phyloP scores from a whole-genome alignment of 768 basidiomycete genomes.

The Phlegmacium glaucopus region DNA sequence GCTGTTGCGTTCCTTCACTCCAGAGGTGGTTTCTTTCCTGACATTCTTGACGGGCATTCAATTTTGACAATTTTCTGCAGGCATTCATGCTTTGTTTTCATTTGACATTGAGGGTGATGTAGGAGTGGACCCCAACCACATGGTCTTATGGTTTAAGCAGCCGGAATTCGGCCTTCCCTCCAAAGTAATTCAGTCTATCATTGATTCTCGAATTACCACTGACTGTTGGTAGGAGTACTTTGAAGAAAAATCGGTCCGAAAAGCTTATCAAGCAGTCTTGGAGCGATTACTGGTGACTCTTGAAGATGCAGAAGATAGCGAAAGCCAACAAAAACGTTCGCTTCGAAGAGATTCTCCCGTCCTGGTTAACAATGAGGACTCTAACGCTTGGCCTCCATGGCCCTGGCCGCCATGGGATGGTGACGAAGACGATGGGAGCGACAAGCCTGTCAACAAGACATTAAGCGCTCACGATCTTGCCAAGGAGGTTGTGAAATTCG shows the following conservation, averaged over 20 bases:
- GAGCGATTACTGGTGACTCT: conserved; percentile 63
- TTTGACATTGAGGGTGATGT: conserved; percentile 87
- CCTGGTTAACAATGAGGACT: conserved; percentile 33
- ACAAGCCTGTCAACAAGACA: conserved; percentile 48
- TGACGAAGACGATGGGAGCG: conserved; percentile 46
- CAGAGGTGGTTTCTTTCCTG: conserved; percentile 47
- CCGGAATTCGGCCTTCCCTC: conserved; percentile 79
- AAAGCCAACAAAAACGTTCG: conserved; percentile 1
- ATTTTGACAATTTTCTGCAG: conserved; percentile 33
- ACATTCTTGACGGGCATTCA: not conserved
- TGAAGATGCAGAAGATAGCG: conserved; percentile 44
- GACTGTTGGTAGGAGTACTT: conserved; percentile 73
- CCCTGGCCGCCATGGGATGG: conserved; percentile 85
- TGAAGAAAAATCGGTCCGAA: conserved; percentile 65
- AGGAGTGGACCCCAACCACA: conserved; percentile 79
- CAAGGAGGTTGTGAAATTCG: conserved; percentile 70
- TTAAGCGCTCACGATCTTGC: conserved; percentile 63
- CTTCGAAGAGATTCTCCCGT: conserved; percentile 6
- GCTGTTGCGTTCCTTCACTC: conserved; percentile 87
- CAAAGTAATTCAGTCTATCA: conserved; percentile 48
- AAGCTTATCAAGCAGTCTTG: conserved; percentile 68
- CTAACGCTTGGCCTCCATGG: conserved; percentile 72
- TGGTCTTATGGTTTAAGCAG: conserved; percentile 86
- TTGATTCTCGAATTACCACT: not conserved
- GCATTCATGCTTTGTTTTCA: conserved; percentile 73